Evolutionary conservation across 208 protist genomes (phyloP).

Genomic region (Jaenimonas drosophilae): DNA sequence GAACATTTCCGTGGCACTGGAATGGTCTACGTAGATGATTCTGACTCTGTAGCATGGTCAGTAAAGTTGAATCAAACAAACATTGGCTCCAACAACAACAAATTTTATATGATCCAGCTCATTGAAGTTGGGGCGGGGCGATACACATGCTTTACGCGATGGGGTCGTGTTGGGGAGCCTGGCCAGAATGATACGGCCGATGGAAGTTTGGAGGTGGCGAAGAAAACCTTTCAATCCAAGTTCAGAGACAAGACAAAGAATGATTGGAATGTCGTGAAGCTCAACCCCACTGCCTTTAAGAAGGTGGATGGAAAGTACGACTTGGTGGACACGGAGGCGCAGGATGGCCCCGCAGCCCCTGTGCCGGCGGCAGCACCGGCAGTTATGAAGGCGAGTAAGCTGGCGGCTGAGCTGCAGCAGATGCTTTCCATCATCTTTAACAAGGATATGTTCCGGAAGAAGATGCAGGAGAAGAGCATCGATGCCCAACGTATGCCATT

Average conservation of each 20-base stretch:
- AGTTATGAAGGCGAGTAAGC: conserved; percentile 15
- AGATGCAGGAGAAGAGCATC: conserved; percentile 62
- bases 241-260: conserved; percentile 69
- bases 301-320: conserved; percentile 58
- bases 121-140: conserved; percentile 44
- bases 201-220: no score
- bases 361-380: no score
- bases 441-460: conserved; percentile 34
- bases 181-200: conserved; percentile 34
- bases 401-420: conserved; percentile 29
- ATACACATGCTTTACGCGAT: conserved; percentile 78
- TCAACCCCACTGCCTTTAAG: conserved; percentile 19
- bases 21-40: no score
- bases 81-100: conserved; percentile 71
- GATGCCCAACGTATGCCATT: conserved; percentile 75
- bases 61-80: conserved; percentile 88
- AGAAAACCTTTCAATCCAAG: conserved; percentile 29
- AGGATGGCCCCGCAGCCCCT: conserved; percentile 4
- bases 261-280: no score
- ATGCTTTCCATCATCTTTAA: conserved; percentile 61
- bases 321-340: conserved; percentile 75
- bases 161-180: conserved; percentile 63
- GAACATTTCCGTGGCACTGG: no score
- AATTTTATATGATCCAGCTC: conserved; percentile 81
- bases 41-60: no score